These are phyloP conservation scores for Nitzschia sp. DNA, from an alignment of 108 stramenopile species.

Conservation along the genomic window DNA sequence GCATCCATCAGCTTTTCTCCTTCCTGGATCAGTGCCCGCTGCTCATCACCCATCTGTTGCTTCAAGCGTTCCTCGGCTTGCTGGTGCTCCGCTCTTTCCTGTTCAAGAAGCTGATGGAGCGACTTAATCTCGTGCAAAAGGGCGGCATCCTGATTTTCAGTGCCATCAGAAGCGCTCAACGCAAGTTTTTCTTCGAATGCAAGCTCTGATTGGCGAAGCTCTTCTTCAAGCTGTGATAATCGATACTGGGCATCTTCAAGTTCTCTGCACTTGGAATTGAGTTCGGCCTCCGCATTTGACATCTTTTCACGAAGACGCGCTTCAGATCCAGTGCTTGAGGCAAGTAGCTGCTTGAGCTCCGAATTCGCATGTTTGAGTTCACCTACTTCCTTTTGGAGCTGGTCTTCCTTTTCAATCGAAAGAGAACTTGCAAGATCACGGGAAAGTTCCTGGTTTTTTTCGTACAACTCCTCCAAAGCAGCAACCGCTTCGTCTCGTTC, in stretches of 20 bases:
- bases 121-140: conserved; percentile 52
- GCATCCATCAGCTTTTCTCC: conserved; percentile 60
- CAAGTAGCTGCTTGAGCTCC: conserved; percentile 64
- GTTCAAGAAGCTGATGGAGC: conserved; percentile 41
- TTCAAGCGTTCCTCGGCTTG: conserved; percentile 45
- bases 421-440: conserved; percentile 3
- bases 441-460: conserved; percentile 20
- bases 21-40: conserved; percentile 62
- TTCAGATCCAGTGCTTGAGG: conserved; percentile 56
- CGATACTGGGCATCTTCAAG: conserved; percentile 31
- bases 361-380: conserved; percentile 46
- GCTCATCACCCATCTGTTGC: conserved; percentile 69
- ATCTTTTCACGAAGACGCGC: conserved; percentile 54
- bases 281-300: conserved; percentile 38
- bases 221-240: conserved; percentile 57
- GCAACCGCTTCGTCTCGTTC: conserved; percentile 39
- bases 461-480: conserved; percentile 28
- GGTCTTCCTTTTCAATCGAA: conserved; percentile 7
- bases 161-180: not conserved
- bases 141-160: not conserved
- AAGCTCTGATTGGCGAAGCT: conserved; percentile 30
- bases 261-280: conserved; percentile 22
- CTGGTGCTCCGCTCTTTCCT: conserved; percentile 42
- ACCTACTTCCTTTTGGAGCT: conserved; percentile 14
- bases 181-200: conserved; percentile 7